phyloP scores from a whole-genome alignment of 495 filamentous ascomycete genomes.

The Friedmanniomyces endolithicus region DNA sequence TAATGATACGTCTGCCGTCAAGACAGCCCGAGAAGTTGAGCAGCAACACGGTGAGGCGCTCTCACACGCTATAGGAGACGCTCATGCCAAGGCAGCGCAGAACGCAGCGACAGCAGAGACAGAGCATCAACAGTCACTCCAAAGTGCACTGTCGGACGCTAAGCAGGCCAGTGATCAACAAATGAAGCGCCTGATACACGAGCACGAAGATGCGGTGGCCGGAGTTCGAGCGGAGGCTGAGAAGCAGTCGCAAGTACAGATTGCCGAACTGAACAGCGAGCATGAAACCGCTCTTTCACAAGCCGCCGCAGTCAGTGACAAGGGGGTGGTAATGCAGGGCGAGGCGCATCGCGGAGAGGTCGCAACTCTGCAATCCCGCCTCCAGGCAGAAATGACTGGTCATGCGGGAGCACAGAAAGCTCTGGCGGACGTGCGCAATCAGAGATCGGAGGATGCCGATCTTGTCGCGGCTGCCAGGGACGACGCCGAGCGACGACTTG shows the following conservation, averaged over 20 bases:
- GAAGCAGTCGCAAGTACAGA: neutral
- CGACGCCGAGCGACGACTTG: neutral
- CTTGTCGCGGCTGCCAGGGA: neutral
- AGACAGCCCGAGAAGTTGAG: neutral
- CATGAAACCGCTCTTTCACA: slow-evolving; percentile 3
- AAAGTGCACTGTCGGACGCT: neutral
- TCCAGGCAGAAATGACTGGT: slow-evolving; percentile 5
- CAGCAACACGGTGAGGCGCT: neutral
- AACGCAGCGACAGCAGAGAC: neutral
- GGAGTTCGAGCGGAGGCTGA: neutral
- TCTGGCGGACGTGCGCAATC: slow-evolving; percentile 2
- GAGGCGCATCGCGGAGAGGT: slow-evolving; percentile 4
- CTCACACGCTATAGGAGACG: neutral
- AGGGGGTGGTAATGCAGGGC: neutral
- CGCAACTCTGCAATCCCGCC: slow-evolving; percentile 4
- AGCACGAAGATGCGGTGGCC: neutral
- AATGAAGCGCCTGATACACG: neutral
- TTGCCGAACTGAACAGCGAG: neutral
- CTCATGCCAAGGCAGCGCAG: neutral
- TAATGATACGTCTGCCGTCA: neutral
- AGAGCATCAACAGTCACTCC: neutral
- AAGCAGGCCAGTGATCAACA: neutral
- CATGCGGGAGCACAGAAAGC: slow-evolving; percentile 9
- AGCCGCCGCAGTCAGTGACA: neutral
- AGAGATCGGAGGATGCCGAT: slow-evolving; percentile 3